Conservation (phyloP, 2,329 filamentous ascomycete species). For the Alternaria sp. region DNA sequence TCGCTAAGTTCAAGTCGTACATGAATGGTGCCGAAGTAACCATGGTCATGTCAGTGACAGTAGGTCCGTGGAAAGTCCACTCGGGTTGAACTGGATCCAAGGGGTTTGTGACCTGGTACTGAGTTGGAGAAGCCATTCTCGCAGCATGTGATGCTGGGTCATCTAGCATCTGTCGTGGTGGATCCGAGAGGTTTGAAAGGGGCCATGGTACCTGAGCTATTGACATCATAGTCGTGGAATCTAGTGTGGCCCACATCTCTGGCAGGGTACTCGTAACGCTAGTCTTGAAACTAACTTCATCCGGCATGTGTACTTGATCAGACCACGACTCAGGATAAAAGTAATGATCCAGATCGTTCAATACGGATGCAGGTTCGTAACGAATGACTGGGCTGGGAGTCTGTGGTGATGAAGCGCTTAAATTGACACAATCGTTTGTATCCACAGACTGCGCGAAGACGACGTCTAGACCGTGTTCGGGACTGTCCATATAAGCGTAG, state of each 20-base stretch:
- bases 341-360: constrained; percentile 34
- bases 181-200: constrained; percentile 25
- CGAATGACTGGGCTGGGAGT: constrained; percentile 43
- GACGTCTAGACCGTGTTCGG: constrained; percentile 32
- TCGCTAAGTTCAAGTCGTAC: constrained; percentile 51
- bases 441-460: constrained; percentile 30
- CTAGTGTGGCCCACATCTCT: constrained; percentile 35
- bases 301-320: constrained; percentile 31
- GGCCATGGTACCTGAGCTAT: constrained; percentile 37
- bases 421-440: constrained; percentile 29
- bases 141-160: constrained; percentile 27
- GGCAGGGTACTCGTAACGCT: constrained; percentile 33
- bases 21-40: constrained; percentile 43
- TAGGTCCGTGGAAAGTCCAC: constrained; percentile 60
- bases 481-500: constrained; percentile 36
- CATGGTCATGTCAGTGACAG: constrained; percentile 51
- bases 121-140: constrained; percentile 35
- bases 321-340: constrained; percentile 37
- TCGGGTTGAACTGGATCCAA: constrained; percentile 53
- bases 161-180: constrained; percentile 26
- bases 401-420: constrained; percentile 39
- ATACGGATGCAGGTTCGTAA: constrained; percentile 33
- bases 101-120: constrained; percentile 26
- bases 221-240: constrained; percentile 25
- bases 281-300: constrained; percentile 36